Evolutionary conservation across 1,284 basidiomycete genomes (phyloP).

Genomic region (Ganoderma resinaceum): DNA sequence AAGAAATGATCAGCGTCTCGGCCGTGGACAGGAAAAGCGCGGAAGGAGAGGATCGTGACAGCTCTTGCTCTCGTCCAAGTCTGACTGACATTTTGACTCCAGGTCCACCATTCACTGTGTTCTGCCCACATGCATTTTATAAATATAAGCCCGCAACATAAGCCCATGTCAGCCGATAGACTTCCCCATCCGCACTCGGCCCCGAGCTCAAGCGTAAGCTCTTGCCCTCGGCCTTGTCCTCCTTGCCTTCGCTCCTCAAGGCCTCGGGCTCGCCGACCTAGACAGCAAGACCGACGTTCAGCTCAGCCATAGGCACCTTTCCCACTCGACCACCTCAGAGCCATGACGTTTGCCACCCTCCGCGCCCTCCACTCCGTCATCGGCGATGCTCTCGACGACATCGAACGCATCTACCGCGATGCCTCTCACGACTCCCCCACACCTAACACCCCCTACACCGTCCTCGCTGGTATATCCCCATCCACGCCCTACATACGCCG

Average conservation of each 20-base stretch:
- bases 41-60: constrained; percentile 15
- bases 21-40: neutral
- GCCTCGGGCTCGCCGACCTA: neutral
- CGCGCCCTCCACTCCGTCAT: constrained; percentile 70
- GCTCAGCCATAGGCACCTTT: neutral
- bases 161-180: constrained; percentile 7
- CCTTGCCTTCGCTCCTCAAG: neutral
- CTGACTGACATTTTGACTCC: constrained; percentile 1
- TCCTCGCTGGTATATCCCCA: constrained; percentile 23
- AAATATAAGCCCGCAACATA: constrained; percentile 21
- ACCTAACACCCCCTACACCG: constrained; percentile 29
- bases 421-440: constrained; percentile 39
- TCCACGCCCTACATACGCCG: constrained; percentile 24
- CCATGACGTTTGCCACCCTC: constrained; percentile 65
- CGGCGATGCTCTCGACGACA: constrained; percentile 71
- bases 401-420: constrained; percentile 62
- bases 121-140: neutral
- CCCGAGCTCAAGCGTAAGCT: neutral
- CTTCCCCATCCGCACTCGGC: constrained; percentile 3
- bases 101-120: constrained; percentile 6
- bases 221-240: neutral
- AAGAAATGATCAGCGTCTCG: constrained; percentile 8
- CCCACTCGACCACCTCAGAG: constrained; percentile 3
- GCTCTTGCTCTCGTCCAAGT: constrained; percentile 1
- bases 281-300: neutral